Percentiles rank a stretch among this genome's conserved stretches.
These are phyloP conservation scores for Crucibulum laeve DNA, from an alignment of 768 basidiomycete genomes.

Conservation along the genomic window DNA sequence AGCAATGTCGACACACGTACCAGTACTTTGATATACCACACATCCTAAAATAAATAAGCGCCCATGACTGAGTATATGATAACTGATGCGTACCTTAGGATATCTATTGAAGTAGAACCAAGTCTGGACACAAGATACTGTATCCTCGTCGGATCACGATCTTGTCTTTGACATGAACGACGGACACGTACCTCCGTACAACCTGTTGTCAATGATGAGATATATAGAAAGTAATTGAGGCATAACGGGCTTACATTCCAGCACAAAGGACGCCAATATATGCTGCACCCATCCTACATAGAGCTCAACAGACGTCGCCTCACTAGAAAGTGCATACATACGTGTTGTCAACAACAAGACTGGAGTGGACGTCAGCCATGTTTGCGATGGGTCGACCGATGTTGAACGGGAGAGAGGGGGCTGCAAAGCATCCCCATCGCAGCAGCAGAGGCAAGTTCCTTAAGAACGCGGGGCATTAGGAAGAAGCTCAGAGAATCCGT, in stretches of 20 bases:
- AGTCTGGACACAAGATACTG: slow-evolving; percentile 54
- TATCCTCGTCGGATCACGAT: slow-evolving; percentile 2
- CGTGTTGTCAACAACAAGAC: slow-evolving; percentile 29
- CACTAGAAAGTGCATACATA: slow-evolving; percentile 13
- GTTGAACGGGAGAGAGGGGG: slow-evolving; percentile 10
- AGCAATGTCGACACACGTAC: slow-evolving; percentile 21
- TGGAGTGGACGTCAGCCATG: slow-evolving; percentile 14
- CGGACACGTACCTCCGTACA: slow-evolving; percentile 47
- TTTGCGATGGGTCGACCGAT: slow-evolving; percentile 2
- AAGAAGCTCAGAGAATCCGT: slow-evolving; percentile 13
- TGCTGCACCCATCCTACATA: slow-evolving; percentile 44
- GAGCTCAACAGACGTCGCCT: slow-evolving; percentile 1
- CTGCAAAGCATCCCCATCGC: slow-evolving; percentile 10
- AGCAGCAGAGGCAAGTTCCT: slow-evolving; percentile 13
- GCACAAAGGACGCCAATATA: slow-evolving; percentile 46
- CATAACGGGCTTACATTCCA: slow-evolving; percentile 32
- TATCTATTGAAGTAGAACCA: slow-evolving; percentile 54
- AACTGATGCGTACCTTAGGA: slow-evolving; percentile 26
- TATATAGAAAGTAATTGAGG: not conserved
- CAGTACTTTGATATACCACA: slow-evolving; percentile 48
- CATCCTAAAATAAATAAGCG: slow-evolving; percentile 25
- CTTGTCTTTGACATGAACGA: not conserved
- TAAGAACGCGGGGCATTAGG: slow-evolving; percentile 17
- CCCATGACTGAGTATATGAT: too few relatives aligned
- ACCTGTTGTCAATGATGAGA: slow-evolving; percentile 16